Conservation (phyloP, 306 rosid genomes). For the Cicer arietinum region DNA sequence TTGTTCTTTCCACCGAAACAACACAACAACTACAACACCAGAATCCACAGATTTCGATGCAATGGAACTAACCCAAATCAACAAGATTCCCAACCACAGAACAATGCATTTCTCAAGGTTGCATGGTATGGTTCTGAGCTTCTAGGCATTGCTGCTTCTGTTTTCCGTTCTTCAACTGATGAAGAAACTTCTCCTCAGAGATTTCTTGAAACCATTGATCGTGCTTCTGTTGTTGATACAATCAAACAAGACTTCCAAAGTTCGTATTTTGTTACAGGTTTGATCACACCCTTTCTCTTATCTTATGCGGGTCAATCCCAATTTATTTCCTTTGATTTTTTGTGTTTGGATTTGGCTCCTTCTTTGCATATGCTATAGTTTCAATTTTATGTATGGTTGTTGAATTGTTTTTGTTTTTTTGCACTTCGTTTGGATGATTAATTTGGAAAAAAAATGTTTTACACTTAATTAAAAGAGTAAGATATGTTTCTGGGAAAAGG, state of each 20-base stretch:
- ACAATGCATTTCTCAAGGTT: constrained; percentile 69
- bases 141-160: constrained; percentile 85
- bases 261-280: constrained; percentile 57
- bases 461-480: background rate
- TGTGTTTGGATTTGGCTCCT: background rate
- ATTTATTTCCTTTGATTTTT: background rate
- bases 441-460: background rate
- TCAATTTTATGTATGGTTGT: background rate
- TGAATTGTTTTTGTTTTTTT: background rate
- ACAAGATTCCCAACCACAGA: constrained; percentile 57
- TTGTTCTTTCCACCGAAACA: constrained; percentile 47
- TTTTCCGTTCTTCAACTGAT: constrained; percentile 60
- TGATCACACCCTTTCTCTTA: background rate
- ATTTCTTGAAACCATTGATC: constrained; percentile 56
- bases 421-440: background rate
- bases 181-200: constrained; percentile 54
- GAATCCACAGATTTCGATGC: constrained; percentile 54
- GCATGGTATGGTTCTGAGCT: constrained; percentile 96
- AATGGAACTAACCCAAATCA: constrained; percentile 54
- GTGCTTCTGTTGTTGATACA: constrained; percentile 51
- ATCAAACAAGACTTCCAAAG: constrained; percentile 50
- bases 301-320: constrained; percentile 4
- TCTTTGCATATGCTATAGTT: background rate
- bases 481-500: background rate
- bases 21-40: background rate